phyloP scores from a whole-genome alignment of 2,329 filamentous ascomycete genomes.

The Hortaea sp. region DNA sequence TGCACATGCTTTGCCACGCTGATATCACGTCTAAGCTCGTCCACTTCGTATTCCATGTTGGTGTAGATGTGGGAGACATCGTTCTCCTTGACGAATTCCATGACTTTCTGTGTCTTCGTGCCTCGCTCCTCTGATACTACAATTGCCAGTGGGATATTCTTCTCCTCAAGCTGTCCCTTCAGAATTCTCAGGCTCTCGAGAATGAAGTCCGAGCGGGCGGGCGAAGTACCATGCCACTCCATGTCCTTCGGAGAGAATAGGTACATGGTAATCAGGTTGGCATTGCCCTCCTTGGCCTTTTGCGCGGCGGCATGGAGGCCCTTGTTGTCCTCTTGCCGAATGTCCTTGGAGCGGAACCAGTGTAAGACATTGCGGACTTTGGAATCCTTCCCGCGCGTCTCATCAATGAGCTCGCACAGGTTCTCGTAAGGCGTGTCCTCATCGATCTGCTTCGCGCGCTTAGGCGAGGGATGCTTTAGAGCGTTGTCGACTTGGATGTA shows the following conservation, averaged over 20 bases:
- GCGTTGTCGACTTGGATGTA: constrained; percentile 10
- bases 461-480: constrained; percentile 36
- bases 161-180: constrained; percentile 36
- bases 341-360: constrained; percentile 44
- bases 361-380: constrained; percentile 35
- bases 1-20: constrained; percentile 29
- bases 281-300: constrained; percentile 35
- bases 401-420: constrained; percentile 29
- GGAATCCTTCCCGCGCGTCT: constrained; percentile 27
- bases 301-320: constrained; percentile 36
- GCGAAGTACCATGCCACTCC: constrained; percentile 41
- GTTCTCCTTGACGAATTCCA: constrained; percentile 35
- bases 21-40: constrained; percentile 59
- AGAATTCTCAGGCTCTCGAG: constrained; percentile 34
- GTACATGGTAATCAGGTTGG: constrained; percentile 36
- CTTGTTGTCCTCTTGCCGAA: constrained; percentile 42
- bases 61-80: constrained; percentile 38
- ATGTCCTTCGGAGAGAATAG: constrained; percentile 39
- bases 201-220: constrained; percentile 41
- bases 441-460: constrained; percentile 42
- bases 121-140: constrained; percentile 33
- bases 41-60: constrained; percentile 77
- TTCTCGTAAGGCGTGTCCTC: constrained; percentile 34
- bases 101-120: constrained; percentile 32
- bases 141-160: constrained; percentile 41